Conservation (phyloP, 2,329 filamentous ascomycete species). For the Epichloe sp. region DNA sequence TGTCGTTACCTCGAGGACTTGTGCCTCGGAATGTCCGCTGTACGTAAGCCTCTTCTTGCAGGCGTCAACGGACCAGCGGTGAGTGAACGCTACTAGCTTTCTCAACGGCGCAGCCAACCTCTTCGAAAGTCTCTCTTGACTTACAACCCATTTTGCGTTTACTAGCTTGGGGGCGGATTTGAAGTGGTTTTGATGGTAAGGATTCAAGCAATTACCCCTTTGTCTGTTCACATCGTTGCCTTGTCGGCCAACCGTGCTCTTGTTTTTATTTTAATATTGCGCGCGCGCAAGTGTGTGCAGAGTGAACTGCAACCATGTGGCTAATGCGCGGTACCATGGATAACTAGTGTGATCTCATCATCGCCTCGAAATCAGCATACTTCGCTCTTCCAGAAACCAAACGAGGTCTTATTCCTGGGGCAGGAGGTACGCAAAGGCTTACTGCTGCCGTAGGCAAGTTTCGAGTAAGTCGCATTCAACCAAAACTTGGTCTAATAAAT, state of each 20-base stretch:
- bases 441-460: constrained; percentile 28
- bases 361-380: constrained; percentile 21
- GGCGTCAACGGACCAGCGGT: constrained; percentile 38
- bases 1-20: constrained; percentile 29
- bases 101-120: neutral
- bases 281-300: neutral
- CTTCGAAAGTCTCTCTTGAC: neutral
- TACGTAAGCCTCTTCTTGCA: constrained; percentile 34
- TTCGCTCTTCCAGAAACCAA: constrained; percentile 27
- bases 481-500: neutral
- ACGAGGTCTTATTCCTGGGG: constrained; percentile 27
- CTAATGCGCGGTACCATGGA: constrained; percentile 1
- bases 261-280: neutral
- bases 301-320: constrained; percentile 1
- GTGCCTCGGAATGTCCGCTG: constrained; percentile 18
- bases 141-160: constrained; percentile 6
- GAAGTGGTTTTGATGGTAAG: constrained; percentile 34
- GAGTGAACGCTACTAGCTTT: constrained; percentile 12
- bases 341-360: constrained; percentile 25
- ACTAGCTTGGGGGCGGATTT: constrained; percentile 35
- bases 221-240: neutral
- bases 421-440: constrained; percentile 27
- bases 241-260: neutral
- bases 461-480: constrained; percentile 16
- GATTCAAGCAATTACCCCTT: constrained; percentile 1